Evolutionary conservation across 441 rosid species (phyloP).

Genomic region (Metrosideros polymorpha): DNA sequence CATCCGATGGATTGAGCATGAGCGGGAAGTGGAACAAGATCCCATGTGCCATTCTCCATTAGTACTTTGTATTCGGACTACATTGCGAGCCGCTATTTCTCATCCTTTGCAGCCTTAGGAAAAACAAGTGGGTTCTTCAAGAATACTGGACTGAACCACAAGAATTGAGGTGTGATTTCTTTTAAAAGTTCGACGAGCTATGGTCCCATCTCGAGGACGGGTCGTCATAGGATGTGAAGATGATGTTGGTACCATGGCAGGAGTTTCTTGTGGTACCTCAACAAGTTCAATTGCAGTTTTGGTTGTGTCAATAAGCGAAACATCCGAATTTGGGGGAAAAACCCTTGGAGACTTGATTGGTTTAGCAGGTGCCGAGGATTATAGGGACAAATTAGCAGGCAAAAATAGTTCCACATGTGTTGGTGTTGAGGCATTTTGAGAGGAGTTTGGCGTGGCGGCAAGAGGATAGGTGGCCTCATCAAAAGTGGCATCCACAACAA

Average conservation of each 20-base stretch:
- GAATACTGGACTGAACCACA: not conserved
- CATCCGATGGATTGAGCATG: not conserved
- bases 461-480: not conserved
- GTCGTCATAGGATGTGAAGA: not conserved
- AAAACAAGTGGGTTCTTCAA: not conserved
- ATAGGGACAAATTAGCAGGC: not conserved
- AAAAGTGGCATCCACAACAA: not conserved
- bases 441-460: not conserved
- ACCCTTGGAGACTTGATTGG: not conserved
- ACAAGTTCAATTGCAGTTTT: not conserved
- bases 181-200: not conserved
- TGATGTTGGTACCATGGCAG: not conserved
- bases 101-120: not conserved
- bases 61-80: not conserved
- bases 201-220: not conserved
- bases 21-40: not conserved
- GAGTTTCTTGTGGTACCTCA: not conserved
- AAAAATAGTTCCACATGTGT: not conserved
- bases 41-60: not conserved
- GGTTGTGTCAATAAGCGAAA: not conserved
- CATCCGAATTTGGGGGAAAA: not conserved
- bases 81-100: not conserved
- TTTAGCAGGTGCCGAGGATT: not conserved
- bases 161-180: not conserved
- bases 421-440: not conserved